Evolutionary conservation across 129 eudicot genomes (phyloP), one percentile per base, ranked within the genome.

Genomic region (Artemisia annua): DNA sequence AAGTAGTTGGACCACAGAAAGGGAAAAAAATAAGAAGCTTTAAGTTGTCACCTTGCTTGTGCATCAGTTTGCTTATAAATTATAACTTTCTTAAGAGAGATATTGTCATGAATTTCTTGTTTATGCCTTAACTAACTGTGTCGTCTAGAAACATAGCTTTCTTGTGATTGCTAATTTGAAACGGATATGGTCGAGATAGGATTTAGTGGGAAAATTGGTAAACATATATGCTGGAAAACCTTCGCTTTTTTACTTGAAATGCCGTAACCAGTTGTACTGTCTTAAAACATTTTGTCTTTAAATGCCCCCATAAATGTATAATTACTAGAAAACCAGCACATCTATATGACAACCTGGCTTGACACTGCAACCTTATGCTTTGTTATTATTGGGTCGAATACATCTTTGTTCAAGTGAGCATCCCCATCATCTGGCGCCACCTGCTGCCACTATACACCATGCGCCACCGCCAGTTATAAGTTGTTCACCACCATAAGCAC

Each of bases 101-200:
- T 60, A 39, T 26, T 26, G 66, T 60, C 66, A 20, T 60, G 66
- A 39, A 13, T 24, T 60, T 60, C 9, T 60, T 60, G 30, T 56
- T 19, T 56, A 19, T 26, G 16, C 3, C 30, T 60, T 0, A 1
- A 60, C 44, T 60, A 19, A 60, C 13, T 60, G 44, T 26, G 44
- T 12, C 16, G 14, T 26, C 18, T 60, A 8, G 30, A 26, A 60
- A 26, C 66, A 4, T 1, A 4, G 3, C 8, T 15, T 26, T 12
- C 16, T 26, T 60, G 44, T 26, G 66, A 60, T 30, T 13, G 66
- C 56, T 51, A 52, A 14, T 43, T 60, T 11, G 11, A 56, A 56
- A 56, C 3, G 61, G 57, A 14, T 2, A 15, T 15, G 2, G 57
- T 52, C 57, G 2, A 52, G 8, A 52, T 3, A 28, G 32, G 32